These are phyloP conservation scores for Bromus sterilis DNA, from an alignment of 176 grass and related monocot genomes.

Conservation along the genomic window DNA sequence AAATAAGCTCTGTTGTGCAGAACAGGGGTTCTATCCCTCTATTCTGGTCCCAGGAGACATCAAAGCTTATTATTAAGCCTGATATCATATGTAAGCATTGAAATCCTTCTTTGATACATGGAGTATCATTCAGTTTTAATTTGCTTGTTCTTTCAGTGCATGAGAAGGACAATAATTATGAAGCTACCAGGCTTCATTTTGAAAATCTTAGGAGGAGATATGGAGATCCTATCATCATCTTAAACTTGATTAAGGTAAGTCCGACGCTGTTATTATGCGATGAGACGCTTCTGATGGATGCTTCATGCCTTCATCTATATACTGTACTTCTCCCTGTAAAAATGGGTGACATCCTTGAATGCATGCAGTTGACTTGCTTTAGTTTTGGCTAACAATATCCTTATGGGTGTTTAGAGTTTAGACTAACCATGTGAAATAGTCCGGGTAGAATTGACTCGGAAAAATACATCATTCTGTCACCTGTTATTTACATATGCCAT, in stretches of 20 bases:
- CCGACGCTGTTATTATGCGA: neutral
- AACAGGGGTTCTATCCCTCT: constrained; percentile 98
- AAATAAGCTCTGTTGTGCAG: constrained; percentile 94
- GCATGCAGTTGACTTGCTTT: neutral
- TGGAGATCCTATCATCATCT: constrained; percentile 90
- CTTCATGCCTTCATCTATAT: neutral
- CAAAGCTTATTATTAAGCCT: constrained; percentile 82
- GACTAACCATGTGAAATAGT: neutral
- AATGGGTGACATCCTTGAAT: neutral
- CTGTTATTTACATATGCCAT: neutral
- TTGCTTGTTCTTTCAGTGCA: constrained; percentile 30
- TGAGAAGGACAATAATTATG: constrained; percentile 69
- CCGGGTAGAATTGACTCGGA: neutral
- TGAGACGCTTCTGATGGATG: neutral
- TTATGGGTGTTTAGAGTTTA: neutral
- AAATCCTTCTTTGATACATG: neutral
- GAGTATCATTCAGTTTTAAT: neutral
- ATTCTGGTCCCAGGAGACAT: constrained; percentile 99
- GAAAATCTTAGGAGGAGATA: constrained; percentile 88
- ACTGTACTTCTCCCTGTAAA: neutral
- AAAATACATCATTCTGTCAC: neutral
- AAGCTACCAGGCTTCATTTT: constrained; percentile 91
- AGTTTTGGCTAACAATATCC: neutral
- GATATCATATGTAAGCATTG: constrained; percentile 81
- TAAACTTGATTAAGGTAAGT: constrained; percentile 93